Evolutionary conservation across 2,329 filamentous ascomycete genomes (phyloP), one percentile per base, ranked within the genome.

Genomic region (Curvularia verruculosa): DNA sequence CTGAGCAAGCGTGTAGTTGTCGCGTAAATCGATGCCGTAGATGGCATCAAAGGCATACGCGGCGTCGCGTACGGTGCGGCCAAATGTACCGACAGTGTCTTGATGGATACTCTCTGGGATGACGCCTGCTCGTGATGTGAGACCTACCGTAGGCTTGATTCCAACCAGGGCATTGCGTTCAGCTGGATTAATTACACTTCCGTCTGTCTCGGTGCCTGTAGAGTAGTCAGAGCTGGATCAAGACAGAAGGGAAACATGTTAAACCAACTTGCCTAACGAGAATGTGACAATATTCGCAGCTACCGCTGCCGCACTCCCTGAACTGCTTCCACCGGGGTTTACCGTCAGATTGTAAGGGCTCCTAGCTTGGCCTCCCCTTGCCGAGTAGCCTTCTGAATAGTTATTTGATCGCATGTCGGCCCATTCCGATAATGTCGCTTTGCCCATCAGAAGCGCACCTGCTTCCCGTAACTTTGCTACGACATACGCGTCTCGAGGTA

Each of bases 61-160:
- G 0, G 87, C 89, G 68, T 93, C 90, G n/a, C 81, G 79, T 6
- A 92, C 85, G 0, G 86, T 90, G 19, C 84, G 84, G 0, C 84
- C 88, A 67, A 93, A 86, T 0, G 83, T 79, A 2, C 89, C 90
- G 0, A 92, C 84, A 0, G 84, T 87, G 66, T 92, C 90, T 65
- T 89, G 87, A 65, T 89, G 85, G 54, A 84, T 78, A 10, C 82
- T 84, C 67, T 89, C 87, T 0, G 89, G 90, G 31, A 92, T 72
- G 0, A 81, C 79, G 1, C 78, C 78, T 26, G 71, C 71, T 40
- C 88, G 79, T 8, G 88, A 90, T 0, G 88, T 91, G 49, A 91
- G 74, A 0, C 89, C 89, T 5, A 92, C 87, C 1, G 89, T 92
- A 1, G 89, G 89, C 75, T 92, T 92, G 72, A 92, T 84, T 3